Evolutionary conservation across 805 yeast genomes (phyloP).

Genomic region (Metschnikowia similis): DNA sequence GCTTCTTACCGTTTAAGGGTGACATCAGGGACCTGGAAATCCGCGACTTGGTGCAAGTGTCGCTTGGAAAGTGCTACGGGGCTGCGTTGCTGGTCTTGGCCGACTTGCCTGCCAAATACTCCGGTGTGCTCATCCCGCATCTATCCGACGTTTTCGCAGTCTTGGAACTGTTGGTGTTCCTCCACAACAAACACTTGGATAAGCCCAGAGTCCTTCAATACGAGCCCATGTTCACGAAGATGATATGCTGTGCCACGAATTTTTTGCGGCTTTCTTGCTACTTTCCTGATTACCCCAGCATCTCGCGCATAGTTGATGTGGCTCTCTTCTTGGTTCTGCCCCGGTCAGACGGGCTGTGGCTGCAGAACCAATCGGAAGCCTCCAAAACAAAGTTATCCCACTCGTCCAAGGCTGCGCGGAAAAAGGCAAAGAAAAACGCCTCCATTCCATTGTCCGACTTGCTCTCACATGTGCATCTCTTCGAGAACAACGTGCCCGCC

Average conservation of each 20-base stretch:
- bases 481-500: constrained; percentile 39
- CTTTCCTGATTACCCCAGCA: constrained; percentile 45
- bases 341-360: constrained; percentile 15
- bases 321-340: constrained; percentile 43
- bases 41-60: constrained; percentile 38
- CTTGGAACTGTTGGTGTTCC: constrained; percentile 59
- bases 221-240: constrained; percentile 40
- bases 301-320: constrained; percentile 57
- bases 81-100: constrained; percentile 43
- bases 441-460: constrained; percentile 61
- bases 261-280: constrained; percentile 32
- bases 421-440: constrained; percentile 39
- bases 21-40: constrained; percentile 56
- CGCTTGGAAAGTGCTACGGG: constrained; percentile 43
- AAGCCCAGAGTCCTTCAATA: constrained; percentile 29
- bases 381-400: constrained; percentile 5
- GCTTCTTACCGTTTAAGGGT: constrained; percentile 50
- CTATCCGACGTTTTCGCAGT: constrained; percentile 46
- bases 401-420: constrained; percentile 19
- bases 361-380: not conserved
- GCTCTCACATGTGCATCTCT: constrained; percentile 59
- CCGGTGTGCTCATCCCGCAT: constrained; percentile 44
- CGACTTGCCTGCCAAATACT: constrained; percentile 29
- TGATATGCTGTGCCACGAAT: constrained; percentile 24
- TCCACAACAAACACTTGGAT: constrained; percentile 32